Conservation (phyloP, 805 yeast species). For the Priceomyces carsonii region DNA sequence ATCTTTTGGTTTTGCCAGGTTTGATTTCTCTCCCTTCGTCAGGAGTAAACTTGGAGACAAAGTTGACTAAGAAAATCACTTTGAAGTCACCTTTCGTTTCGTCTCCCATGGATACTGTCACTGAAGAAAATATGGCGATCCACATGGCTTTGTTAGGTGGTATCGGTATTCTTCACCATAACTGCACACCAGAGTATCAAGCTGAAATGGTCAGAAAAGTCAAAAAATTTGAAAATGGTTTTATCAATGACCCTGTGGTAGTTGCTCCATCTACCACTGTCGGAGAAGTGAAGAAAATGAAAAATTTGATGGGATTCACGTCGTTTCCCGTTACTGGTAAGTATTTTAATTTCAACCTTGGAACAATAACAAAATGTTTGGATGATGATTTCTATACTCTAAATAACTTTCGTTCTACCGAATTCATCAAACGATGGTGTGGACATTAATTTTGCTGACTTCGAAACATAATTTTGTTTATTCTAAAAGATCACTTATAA, state of each 20-base stretch:
- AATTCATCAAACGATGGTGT: constrained; percentile 94
- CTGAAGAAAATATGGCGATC: constrained; percentile 97
- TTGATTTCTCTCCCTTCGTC: constrained; percentile 87
- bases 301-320: constrained; percentile 80
- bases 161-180: constrained; percentile 97
- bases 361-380: constrained; percentile 10
- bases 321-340: constrained; percentile 99
- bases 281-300: constrained; percentile 74
- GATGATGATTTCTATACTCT: constrained; percentile 54
- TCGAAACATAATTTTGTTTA: not conserved
- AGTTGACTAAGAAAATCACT: constrained; percentile 86
- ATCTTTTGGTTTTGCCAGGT: constrained; percentile 93
- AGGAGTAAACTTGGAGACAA: constrained; percentile 75
- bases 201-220: constrained; percentile 98
- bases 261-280: constrained; percentile 76
- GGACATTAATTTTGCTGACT: constrained; percentile 58
- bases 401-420: constrained; percentile 99
- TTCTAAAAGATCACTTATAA: not conserved
- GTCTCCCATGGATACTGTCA: constrained; percentile 99
- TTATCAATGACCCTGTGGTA: constrained; percentile 88
- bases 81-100: constrained; percentile 94
- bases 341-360: constrained; percentile 39
- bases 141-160: constrained; percentile 98
- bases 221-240: constrained; percentile 96
- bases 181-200: constrained; percentile 95